Evolutionary conservation across 176 grass and related monocot species (phyloP), one percentile per base, ranked within the genome.

Genomic region (Musa troglodytarum): DNA sequence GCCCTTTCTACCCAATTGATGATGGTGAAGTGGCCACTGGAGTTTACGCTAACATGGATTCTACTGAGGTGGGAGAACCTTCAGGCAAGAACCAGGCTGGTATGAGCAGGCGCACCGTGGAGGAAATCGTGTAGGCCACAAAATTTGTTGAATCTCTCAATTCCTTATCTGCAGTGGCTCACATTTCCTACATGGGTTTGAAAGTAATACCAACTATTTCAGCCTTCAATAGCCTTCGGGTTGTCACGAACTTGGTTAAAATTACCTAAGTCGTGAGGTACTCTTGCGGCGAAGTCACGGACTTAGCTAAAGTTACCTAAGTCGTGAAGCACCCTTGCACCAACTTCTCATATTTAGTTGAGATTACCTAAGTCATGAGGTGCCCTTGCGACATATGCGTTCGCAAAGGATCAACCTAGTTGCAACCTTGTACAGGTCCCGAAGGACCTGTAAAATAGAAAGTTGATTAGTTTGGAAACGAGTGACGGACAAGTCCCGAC

Each of bases 141-240:
- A 81, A 78, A 79, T 49, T 89, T 68, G 81, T 89, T 25, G 75
- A 79, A 72, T 87, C 88, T 57, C 77, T 98, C 23, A 98, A 84
- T 74, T 54, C 65, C 16, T 80, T 82, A 54, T 89, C 88, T 20
- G 71, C 90, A 7, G 90, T 86, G 64, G 90, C 86, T 6, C 88
- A 89, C 78, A 84, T 99, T 63, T 80, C 90, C 14, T 81, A 88
- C 73, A 99, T 94, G 88, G 90, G 88, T 16, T 76, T 94, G 43
- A 89, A 89, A 26, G 83, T 67, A 56, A 69, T 94, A 52, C 95
- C 95, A 43, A 9, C 64, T 75, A 87, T 99, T 72, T 83, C 88
- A 0, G 81, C 81, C 1, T 94, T 99, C 85, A 89, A 88, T 0
- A 82, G 74, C 51, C 90, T 99, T 58, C 88, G 89, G 22, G 76